Evolutionary conservation across 371 early-diverging fungal species (phyloP), one percentile per base, ranked within the genome.

Genomic region (Mortierella sp.): DNA sequence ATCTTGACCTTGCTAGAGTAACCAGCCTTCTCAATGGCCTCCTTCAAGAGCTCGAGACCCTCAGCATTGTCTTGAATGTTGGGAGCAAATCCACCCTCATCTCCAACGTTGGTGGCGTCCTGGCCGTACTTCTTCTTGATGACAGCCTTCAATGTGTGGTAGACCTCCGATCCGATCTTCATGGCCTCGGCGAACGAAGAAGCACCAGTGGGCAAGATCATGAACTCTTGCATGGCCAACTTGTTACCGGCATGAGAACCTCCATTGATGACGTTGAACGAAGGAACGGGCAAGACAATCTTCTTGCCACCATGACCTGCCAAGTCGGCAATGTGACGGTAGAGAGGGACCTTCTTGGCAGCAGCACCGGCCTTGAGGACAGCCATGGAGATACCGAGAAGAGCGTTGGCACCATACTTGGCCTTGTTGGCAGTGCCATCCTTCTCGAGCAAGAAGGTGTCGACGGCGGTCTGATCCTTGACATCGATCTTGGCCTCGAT

Each of bases 21-120:
- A 45, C 98, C 95, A 67, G 97, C 95, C 80, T 90, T 90, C 55
- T 85, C 92, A 68, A 97, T 96, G 58, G 99, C 96, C 61, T 85
- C 67, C 70, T 86, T 87, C 54, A 99, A 85, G 52, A 99, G 90
- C 60, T 96, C 94, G 43, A 99, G 92, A 74, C 97, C 98, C 85
- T 99, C 99, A 72, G 88, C 86, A 87, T 92, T 93, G 80, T 96
- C 92, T 84, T 95, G 95, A 77, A 99, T 96, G 85, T 98, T 98
- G 80, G 99, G 99, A 50, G 99, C 99, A 82, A 99, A 99, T 65
- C 99, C 99, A 80, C 99, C 99, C 87, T 99, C 99, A 81, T 99
- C 99, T 78, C 99, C 99, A 65, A 99, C 99, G 81, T 96, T 95
- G 81, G 95, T 97, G 78, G 96, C 95, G 79, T 97, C 98, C 81